phyloP scores from a whole-genome alignment of 306 rosid genomes.

The Lagenaria siceraria region DNA sequence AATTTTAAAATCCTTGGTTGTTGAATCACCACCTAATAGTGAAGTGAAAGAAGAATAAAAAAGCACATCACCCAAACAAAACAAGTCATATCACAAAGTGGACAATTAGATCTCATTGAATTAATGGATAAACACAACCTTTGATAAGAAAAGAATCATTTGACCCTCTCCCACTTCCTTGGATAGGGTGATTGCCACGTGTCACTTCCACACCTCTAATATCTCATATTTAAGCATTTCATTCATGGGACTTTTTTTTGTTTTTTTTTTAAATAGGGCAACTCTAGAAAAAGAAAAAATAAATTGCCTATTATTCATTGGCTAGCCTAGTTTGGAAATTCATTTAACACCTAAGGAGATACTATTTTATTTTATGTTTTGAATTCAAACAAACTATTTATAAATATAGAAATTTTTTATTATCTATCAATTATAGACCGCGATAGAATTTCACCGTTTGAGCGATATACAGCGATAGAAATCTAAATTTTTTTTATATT shows the following conservation, averaged over 20 bases:
- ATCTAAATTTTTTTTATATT: too few relatives aligned
- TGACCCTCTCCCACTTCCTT: not conserved
- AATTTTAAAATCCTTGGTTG: too few relatives aligned
- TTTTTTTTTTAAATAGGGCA: too few relatives aligned
- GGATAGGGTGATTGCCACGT: constrained; percentile 8
- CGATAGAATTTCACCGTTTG: too few relatives aligned
- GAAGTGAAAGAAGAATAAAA: not conserved
- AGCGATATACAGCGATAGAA: too few relatives aligned
- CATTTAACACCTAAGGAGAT: not conserved
- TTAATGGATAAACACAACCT: not conserved
- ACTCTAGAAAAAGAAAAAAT: too few relatives aligned
- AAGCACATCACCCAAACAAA: not conserved
- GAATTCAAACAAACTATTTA: too few relatives aligned
- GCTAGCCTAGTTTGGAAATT: not conserved
- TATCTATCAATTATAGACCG: too few relatives aligned
- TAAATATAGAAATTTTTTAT: too few relatives aligned
- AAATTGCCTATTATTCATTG: not conserved
- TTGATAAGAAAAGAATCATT: constrained; percentile 3
- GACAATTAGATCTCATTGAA: not conserved
- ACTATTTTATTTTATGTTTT: too few relatives aligned
- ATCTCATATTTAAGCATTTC: not conserved
- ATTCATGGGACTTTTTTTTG: too few relatives aligned
- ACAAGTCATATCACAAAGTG: constrained; percentile 6
- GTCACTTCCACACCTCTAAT: not conserved
- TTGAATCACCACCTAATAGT: not conserved